Evolutionary conservation across 176 grass and related monocot genomes (phyloP), one percentile per base, ranked within the genome.

Genomic region (Carex scoparia): DNA sequence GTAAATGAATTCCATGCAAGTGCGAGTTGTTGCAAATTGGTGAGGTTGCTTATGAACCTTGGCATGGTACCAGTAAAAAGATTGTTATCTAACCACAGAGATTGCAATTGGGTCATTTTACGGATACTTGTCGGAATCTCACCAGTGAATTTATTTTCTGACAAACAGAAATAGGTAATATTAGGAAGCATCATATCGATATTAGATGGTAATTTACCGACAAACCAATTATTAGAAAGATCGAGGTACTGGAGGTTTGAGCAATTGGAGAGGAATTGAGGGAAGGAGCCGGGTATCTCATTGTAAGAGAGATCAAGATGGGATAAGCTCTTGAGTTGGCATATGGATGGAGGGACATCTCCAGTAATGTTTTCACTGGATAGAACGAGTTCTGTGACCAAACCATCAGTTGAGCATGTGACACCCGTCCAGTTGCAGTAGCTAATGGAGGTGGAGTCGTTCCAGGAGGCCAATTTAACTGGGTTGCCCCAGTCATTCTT

Each of bases 361-460:
- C 68, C 73, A 3, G 55, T 4, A 85, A 98, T 65, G 69, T 80
- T 56, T 27, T 28, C 0, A 78, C 0, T 53, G 6, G 0, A 49
- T 65, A 98, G 79, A 48, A 53, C 9, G 84, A 98, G 90, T 2
- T 0, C 1, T 1, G 80, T 35, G 85, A 98, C 87, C 10, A 27
- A 74, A 7, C 85, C 85, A 7, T 87, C 35, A 14, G 73, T 6
- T 63, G 88, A 84, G 85, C 92, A 94, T 2, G 10, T 1, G 30
- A 98, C 81, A 37, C 85, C 61, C 0, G 59, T 57, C 95, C 95
- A 98, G 18, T 11, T 9, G 89, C 92, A 94, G 88, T 89, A 72
- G 42, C 56, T 49, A 54, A 10, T 12, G 16, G 74, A 31, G 18
- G 57, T 46, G 53, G 74, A 57, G 69, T 28, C 58, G 73, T 18